Base-by-base conservation (phyloP, 75 land plant genomes). In the Picea sitchensis region DNA sequence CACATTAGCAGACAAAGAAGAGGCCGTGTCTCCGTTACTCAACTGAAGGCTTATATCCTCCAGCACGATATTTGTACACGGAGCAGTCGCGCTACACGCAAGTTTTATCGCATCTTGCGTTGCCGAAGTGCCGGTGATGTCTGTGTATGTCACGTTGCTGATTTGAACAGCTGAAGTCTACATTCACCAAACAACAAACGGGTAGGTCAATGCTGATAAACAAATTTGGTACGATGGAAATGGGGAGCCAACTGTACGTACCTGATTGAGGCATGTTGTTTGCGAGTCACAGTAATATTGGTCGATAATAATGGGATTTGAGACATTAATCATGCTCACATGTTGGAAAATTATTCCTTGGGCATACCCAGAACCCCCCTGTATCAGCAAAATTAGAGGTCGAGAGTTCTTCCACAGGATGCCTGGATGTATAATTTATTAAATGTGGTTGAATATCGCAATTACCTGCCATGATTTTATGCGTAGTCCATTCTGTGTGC, bases 391-490 rank as follows among this genome's bases (percentile, higher is more conserved):
- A 31, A 30, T 21, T 76, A 60, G 15, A 15, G 18, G 0, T 34
- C 9, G n/a, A 68, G 17, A 5, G 34, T 12, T 67, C 5, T 15
- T 14, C 30, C 14, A 14, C 0, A 36, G 1, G 38, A 2, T 36
- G 38, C 38, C 3, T 36, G 38, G 3, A 36, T 36, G 44, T 41
- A 41, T 41, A 41, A 41, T 41, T 41, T 41, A 41, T 41, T 5
- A 41, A 4, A 4, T 41, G 44, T 4, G 44, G 5, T 41, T 41
- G 44, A 41, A 41, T 41, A 17, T 14, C 9, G 5, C 11, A 20
- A 44, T 65, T 75, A 94, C 97, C 91, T 93, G 93, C 98, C 98
- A 93, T 4, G 95, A 88, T 80, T 95, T 95, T 47, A 95, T 95
- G 65, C 95, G 82, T 3, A 91, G 82, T n/a, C 95, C 98, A 80